Conservation (phyloP, 2,329 filamentous ascomycete species). For the Xylariaceae sp. region DNA sequence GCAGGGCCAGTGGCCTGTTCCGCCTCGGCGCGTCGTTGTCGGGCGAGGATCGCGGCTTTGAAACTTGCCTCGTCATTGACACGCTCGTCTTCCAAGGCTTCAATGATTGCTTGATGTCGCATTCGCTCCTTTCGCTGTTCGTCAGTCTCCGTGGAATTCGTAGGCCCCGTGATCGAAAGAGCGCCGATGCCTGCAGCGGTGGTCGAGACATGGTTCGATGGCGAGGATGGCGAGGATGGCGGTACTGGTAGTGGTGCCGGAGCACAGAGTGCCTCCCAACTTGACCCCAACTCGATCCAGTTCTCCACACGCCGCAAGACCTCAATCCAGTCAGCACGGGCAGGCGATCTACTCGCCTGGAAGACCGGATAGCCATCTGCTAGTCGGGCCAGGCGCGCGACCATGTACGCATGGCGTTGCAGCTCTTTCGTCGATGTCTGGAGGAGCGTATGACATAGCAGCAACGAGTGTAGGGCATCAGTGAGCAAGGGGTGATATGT, state of each 20-base stretch:
- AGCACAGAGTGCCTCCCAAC: conserved; percentile 68
- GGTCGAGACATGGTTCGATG: conserved; percentile 21
- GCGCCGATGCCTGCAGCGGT: conserved; percentile 30
- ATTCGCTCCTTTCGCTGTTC: conserved; percentile 53
- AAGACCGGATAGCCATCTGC: conserved; percentile 79
- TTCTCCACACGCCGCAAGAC: conserved; percentile 62
- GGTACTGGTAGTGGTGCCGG: conserved; percentile 47
- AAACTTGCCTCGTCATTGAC: conserved; percentile 63
- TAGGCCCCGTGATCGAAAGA: conserved; percentile 31
- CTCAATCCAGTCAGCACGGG: conserved; percentile 76
- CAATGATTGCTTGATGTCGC: conserved; percentile 60
- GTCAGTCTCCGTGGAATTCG: conserved; percentile 38
- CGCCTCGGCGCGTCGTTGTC: conserved; percentile 53
- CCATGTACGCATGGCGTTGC: conserved; percentile 75
- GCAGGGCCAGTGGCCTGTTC: conserved; percentile 34
- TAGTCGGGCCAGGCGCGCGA: conserved; percentile 66
- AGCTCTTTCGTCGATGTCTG: conserved; percentile 76
- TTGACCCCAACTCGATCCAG: conserved; percentile 59
- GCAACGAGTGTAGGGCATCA: conserved; percentile 71
- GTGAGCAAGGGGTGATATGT: conserved; percentile 78
- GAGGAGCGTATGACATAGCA: conserved; percentile 72
- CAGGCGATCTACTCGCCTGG: conserved; percentile 63
- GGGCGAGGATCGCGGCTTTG: conserved; percentile 55
- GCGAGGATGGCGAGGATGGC: conserved; percentile 17
- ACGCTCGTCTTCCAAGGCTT: conserved; percentile 61